Conservation (phyloP, 2,329 filamentous ascomycete genomes). For the Exophiala sp. region DNA sequence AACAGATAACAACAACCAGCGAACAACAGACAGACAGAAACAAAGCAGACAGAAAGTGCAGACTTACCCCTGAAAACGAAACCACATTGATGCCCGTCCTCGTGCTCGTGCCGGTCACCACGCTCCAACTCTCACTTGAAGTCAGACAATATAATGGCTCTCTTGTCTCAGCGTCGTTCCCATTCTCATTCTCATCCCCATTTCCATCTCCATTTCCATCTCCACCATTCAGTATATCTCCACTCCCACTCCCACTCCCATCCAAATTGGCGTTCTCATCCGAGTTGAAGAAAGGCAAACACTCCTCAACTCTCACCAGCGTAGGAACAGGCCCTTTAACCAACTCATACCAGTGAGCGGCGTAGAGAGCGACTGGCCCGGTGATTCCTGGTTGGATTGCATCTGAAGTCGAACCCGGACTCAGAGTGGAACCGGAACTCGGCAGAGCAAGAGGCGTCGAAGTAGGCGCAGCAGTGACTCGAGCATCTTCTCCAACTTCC, state of each 20-base stretch:
- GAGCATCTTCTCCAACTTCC: too few species aligned
- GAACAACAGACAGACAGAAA: neutral
- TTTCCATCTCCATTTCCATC: neutral
- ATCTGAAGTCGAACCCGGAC: neutral
- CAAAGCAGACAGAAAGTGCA: neutral
- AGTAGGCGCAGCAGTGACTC: too few species aligned
- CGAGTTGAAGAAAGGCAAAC: constrained; percentile 4
- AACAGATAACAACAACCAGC: too few species aligned
- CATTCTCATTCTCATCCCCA: neutral
- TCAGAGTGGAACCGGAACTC: neutral
- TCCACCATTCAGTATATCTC: too few species aligned
- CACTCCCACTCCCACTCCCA: neutral
- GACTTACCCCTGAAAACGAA: constrained; percentile 16
- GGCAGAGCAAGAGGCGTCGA: too few species aligned
- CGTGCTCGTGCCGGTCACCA: constrained; percentile 7
- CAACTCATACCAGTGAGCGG: constrained; percentile 25
- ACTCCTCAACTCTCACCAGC: constrained; percentile 18
- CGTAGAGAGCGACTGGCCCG: constrained; percentile 18
- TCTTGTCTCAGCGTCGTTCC: too few species aligned
- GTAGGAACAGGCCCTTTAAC: constrained; percentile 10
- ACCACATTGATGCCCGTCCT: constrained; percentile 11
- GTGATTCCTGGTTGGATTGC: neutral
- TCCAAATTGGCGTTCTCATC: neutral
- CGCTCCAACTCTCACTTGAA: constrained; percentile 20
- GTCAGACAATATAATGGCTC: constrained; percentile 12